Conservation (phyloP, 2,329 filamentous ascomycete species). For the Dactylonectria estremocensis region DNA sequence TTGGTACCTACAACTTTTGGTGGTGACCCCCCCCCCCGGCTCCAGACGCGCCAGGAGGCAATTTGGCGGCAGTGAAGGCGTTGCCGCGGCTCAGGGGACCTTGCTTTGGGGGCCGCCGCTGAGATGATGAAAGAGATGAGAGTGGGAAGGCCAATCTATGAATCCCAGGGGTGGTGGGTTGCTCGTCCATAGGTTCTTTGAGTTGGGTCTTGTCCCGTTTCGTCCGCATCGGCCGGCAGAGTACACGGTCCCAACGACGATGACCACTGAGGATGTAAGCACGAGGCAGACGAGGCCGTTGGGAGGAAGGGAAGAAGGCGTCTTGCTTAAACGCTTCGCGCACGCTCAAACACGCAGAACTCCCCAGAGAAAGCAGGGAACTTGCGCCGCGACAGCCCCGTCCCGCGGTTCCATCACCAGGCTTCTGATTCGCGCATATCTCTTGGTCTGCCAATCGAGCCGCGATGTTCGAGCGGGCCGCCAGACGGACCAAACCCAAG, state of each 20-base stretch:
- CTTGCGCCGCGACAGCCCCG: conserved; percentile 1
- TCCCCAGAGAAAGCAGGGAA: conserved; percentile 17
- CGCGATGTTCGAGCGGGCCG: conserved; percentile 22
- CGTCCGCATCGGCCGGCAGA: not conserved
- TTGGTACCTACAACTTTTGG: conserved; percentile 12
- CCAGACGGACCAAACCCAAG: conserved; percentile 17
- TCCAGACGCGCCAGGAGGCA: conserved; percentile 10
- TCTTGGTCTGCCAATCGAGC: conserved; percentile 17
- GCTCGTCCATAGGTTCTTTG: conserved; percentile 12
- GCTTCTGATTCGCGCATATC: conserved; percentile 26
- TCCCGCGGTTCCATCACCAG: conserved; percentile 14
- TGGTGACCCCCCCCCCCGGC: not conserved
- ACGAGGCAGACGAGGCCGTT: not conserved
- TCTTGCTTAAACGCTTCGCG: conserved; percentile 12
- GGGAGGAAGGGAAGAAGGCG: not conserved
- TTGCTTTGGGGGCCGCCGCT: conserved; percentile 20
- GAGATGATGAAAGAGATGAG: conserved; percentile 36
- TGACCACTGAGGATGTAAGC: not conserved
- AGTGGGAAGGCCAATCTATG: conserved; percentile 30
- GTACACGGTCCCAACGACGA: not conserved
- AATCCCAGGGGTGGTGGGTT: conserved; percentile 23
- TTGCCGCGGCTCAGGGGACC: conserved; percentile 24
- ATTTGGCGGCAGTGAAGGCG: conserved; percentile 24
- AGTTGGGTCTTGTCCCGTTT: not conserved
- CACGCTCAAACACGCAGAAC: conserved; percentile 12